These are phyloP conservation scores for Castanopsis chinensis DNA, from an alignment of 306 rosid species.

Conservation along the genomic window DNA sequence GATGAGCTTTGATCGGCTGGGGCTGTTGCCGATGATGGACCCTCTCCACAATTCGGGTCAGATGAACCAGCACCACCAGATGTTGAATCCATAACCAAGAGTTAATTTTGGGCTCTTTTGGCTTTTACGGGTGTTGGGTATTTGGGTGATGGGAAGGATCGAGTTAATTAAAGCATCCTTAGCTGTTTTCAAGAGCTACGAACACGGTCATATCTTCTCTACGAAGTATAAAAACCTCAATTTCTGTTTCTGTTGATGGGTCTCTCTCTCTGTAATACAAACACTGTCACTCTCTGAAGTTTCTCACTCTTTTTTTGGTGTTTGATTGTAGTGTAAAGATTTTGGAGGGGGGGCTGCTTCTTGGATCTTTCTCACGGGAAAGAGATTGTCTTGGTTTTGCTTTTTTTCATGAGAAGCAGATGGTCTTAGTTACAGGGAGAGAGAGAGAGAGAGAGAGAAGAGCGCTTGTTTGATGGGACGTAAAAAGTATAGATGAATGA, in stretches of 20 bases:
- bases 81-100: conserved; percentile 58
- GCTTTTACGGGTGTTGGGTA: background rate
- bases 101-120: background rate
- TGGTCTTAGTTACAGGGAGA: conserved; percentile 7
- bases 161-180: background rate
- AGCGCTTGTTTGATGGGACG: conserved; percentile 70
- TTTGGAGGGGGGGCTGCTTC: background rate
- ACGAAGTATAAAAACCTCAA: background rate
- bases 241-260: background rate
- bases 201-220: background rate
- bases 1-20: conserved; percentile 33
- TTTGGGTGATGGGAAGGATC: too few relatives aligned
- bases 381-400: background rate
- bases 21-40: conserved; percentile 18
- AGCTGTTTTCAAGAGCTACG: background rate
- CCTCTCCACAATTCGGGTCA: conserved; percentile 29
- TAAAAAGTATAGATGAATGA: conserved; percentile 61
- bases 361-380: conserved; percentile 40
- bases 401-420: background rate
- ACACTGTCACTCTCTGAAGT: background rate
- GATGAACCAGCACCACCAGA: conserved; percentile 37
- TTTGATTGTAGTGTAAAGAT: background rate
- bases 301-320: background rate
- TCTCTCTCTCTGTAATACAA: background rate
- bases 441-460: background rate